Evolutionary conservation across 345 rosid genomes (phyloP).

Genomic region (Brassica cretica): DNA sequence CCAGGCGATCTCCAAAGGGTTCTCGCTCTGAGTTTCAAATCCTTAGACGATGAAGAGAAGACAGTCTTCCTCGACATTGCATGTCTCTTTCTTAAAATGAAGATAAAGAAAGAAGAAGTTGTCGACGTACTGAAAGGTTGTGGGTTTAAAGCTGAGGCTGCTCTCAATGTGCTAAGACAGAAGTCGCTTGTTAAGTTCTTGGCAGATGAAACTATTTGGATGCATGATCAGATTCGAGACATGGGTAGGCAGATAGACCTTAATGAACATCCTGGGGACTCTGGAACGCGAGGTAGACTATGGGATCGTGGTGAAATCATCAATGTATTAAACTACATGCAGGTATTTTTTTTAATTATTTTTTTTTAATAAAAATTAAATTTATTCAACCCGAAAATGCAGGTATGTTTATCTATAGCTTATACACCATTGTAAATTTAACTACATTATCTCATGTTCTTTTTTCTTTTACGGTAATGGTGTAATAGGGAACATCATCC

Average conservation of each 20-base stretch:
- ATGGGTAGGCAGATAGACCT: conserved; percentile 70
- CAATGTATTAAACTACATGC: conserved; percentile 38
- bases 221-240: conserved; percentile 78
- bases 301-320: conserved; percentile 56
- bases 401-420: background rate
- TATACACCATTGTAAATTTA: background rate
- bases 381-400: too few species aligned
- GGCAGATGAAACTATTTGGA: conserved; percentile 41
- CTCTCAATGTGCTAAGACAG: background rate
- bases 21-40: conserved; percentile 55
- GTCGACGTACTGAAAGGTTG: conserved; percentile 61
- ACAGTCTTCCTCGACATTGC: conserved; percentile 66
- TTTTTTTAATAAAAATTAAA: too few species aligned
- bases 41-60: conserved; percentile 45
- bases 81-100: conserved; percentile 55
- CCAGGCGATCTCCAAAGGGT: conserved; percentile 5
- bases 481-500: conserved; percentile 44
- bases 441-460: background rate
- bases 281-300: conserved; percentile 57
- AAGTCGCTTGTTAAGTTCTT: background rate
- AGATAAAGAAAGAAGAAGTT: conserved; percentile 46
- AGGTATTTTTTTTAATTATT: conserved; percentile 48
- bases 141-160: conserved; percentile 46
- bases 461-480: background rate
- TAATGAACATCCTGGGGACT: conserved; percentile 18